Conservation (phyloP, 169 alveolate species). For the Cystoisospora suis region DNA sequence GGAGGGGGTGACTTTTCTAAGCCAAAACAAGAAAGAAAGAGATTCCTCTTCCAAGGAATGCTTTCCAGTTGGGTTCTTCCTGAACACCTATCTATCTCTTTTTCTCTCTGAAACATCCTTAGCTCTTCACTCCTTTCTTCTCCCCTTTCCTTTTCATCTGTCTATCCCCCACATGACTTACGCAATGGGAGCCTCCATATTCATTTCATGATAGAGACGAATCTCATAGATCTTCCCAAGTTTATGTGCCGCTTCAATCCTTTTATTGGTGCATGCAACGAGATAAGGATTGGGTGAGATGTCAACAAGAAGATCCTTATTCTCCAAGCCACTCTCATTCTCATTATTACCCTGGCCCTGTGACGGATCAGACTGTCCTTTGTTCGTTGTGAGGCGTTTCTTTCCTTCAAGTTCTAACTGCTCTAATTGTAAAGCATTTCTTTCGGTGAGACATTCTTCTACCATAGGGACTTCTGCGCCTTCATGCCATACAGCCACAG, state of each 20-base stretch:
- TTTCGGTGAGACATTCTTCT: slow-evolving; percentile 4
- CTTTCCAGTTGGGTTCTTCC: background rate
- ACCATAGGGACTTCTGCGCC: slow-evolving; percentile 38
- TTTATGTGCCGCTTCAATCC: slow-evolving; percentile 57
- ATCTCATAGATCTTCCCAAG: slow-evolving; percentile 43
- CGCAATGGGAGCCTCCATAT: slow-evolving; percentile 37
- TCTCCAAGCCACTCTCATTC: background rate
- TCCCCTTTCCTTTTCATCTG: background rate
- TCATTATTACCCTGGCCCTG: slow-evolving; percentile 15
- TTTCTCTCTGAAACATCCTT: too few species aligned
- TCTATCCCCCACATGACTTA: background rate
- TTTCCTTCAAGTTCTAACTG: slow-evolving; percentile 45
- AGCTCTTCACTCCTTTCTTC: too few species aligned
- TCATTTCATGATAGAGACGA: slow-evolving; percentile 38
- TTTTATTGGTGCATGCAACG: slow-evolving; percentile 27
- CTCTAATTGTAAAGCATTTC: slow-evolving; percentile 41
- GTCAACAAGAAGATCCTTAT: background rate
- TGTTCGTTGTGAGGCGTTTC: background rate
- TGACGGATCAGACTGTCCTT: too few species aligned
- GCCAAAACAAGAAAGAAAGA: too few species aligned
- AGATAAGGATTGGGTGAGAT: slow-evolving; percentile 46
- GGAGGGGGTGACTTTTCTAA: too few species aligned
- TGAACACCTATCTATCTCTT: background rate
- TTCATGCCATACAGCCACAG: slow-evolving; percentile 42
- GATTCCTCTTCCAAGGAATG: background rate